phyloP scores from a whole-genome alignment of 257 asterid genomes.

The Gardenia jasminoides region DNA sequence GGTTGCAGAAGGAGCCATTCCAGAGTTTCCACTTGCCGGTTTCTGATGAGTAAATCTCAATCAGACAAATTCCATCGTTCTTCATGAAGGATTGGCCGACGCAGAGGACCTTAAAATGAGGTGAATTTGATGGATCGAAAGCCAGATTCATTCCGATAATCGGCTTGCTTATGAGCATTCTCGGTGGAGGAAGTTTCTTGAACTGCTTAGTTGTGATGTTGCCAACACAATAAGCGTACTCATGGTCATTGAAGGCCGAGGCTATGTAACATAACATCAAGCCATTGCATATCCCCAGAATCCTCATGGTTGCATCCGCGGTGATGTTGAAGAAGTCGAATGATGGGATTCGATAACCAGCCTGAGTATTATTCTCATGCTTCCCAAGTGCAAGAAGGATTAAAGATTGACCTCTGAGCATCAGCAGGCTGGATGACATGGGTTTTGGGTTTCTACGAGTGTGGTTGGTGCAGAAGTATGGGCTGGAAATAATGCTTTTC shows the following conservation, averaged over 20 bases:
- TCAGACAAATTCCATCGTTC: not conserved
- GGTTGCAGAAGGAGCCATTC: conserved; percentile 8
- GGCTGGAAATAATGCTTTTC: conserved; percentile 2
- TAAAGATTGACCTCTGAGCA: not conserved
- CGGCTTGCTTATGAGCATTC: not conserved
- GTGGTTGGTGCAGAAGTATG: not conserved
- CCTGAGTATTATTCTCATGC: not conserved
- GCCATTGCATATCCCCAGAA: conserved; percentile 4
- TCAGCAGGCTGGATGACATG: not conserved
- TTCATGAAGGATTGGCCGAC: not conserved
- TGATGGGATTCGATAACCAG: not conserved
- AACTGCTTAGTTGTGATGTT: conserved; percentile 1
- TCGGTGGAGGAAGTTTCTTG: not conserved
- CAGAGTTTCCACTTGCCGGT: conserved; percentile 4
- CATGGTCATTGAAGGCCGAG: not conserved
- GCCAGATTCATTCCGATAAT: conserved; percentile 5
- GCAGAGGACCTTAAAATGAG: conserved; percentile 13
- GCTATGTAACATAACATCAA: not conserved
- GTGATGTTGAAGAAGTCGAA: conserved; percentile 1
- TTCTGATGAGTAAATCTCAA: conserved; percentile 17
- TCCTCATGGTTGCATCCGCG: not conserved
- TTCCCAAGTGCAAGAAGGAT: conserved; percentile 3
- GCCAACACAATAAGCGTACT: conserved; percentile 1
- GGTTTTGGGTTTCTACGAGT: not conserved
- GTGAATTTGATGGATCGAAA: conserved; percentile 12